These are phyloP conservation scores for Curvularia lunata DNA, from an alignment of 2,329 filamentous ascomycete species.

Conservation along the genomic window DNA sequence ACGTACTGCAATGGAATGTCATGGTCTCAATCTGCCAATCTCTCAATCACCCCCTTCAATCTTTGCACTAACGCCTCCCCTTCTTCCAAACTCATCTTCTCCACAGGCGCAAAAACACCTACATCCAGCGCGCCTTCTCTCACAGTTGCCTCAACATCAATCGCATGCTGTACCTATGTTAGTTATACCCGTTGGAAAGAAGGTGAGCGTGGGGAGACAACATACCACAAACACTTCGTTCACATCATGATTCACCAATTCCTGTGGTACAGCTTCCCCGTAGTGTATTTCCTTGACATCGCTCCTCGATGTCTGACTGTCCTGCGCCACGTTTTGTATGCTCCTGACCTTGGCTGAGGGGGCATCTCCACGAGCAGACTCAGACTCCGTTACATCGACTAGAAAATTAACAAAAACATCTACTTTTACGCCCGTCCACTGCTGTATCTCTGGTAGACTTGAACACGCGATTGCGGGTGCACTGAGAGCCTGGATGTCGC, in stretches of 20 bases:
- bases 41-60: conserved; percentile 27
- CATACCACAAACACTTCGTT: conserved; percentile 50
- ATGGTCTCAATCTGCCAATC: not conserved
- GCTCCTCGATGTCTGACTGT: not conserved
- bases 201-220: conserved; percentile 12
- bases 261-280: conserved; percentile 1
- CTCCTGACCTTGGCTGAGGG: too few relatives aligned
- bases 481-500: conserved; percentile 69
- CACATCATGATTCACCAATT: conserved; percentile 32
- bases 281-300: not conserved
- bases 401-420: conserved; percentile 85
- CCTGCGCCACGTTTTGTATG: not conserved
- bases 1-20: too few relatives aligned
- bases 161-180: conserved; percentile 51
- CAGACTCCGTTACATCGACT: conserved; percentile 55
- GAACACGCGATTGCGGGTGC: conserved; percentile 62
- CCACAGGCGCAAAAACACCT: conserved; percentile 59
- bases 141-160: conserved; percentile 64
- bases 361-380: too few relatives aligned
- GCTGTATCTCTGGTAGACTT: conserved; percentile 71
- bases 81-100: conserved; percentile 50
- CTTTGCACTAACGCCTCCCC: conserved; percentile 47
- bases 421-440: conserved; percentile 76
- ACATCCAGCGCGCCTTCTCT: conserved; percentile 57
- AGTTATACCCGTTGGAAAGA: conserved; percentile 50